These are phyloP conservation scores for Colletotrichum gigasporum DNA, from an alignment of 2,329 filamentous ascomycete genomes.

Conservation along the genomic window DNA sequence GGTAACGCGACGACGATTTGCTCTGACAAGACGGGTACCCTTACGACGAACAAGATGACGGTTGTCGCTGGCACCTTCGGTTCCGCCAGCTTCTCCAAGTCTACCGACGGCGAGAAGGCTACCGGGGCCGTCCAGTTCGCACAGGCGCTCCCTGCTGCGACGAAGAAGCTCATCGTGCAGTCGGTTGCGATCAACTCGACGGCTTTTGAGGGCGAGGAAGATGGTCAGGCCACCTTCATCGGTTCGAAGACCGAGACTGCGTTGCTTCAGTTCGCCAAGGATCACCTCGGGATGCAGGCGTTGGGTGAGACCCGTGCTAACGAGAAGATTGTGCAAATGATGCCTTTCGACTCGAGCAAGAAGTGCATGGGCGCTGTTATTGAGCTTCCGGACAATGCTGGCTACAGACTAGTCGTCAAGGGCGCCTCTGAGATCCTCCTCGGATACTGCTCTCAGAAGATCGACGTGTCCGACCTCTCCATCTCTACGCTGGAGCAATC, in stretches of 20 bases:
- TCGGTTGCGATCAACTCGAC: constrained; percentile 66
- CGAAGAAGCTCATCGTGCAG: constrained; percentile 49
- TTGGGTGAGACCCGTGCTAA: constrained; percentile 56
- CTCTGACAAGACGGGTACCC: constrained; percentile 77
- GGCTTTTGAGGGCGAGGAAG: constrained; percentile 62
- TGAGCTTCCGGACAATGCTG: constrained; percentile 50
- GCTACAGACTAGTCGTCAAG: constrained; percentile 62
- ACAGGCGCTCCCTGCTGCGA: constrained; percentile 33
- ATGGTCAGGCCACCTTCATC: constrained; percentile 55
- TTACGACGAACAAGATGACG: constrained; percentile 76
- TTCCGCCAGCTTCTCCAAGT: constrained; percentile 45
- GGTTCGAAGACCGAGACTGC: constrained; percentile 68
- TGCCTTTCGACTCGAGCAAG: constrained; percentile 63
- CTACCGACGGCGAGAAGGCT: constrained; percentile 37
- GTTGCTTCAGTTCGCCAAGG: constrained; percentile 58
- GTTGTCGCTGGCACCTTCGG: constrained; percentile 77
- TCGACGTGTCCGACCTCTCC: constrained; percentile 58
- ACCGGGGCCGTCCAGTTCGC: constrained; percentile 34
- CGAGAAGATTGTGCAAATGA: constrained; percentile 57
- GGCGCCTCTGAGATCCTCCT: constrained; percentile 67
- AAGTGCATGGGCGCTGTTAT: constrained; percentile 67
- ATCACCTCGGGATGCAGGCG: constrained; percentile 59
- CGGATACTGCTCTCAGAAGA: constrained; percentile 49
- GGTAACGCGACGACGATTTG: constrained; percentile 79
- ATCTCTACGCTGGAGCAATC: constrained; percentile 57